Conservation (phyloP, 164 flowering plant genomes). For the Echeveria elegans region DNA sequence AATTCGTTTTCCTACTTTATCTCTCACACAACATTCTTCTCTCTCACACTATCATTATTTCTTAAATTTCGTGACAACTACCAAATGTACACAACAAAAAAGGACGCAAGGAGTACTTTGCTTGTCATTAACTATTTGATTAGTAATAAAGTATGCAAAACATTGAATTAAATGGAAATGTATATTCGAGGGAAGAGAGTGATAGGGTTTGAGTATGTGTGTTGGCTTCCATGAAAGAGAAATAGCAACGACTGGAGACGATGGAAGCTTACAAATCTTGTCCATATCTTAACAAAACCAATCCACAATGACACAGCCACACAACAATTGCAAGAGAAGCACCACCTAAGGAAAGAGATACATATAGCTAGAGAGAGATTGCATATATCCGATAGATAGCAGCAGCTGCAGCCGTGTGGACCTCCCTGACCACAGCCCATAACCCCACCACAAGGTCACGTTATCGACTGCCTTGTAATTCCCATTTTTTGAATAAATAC, state of each 20-base stretch:
- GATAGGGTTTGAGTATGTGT: neutral
- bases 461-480: neutral
- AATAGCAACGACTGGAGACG: neutral
- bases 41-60: too few relatives aligned
- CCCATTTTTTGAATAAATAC: neutral
- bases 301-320: conserved; percentile 4
- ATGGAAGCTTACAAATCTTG: neutral
- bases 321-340: conserved; percentile 3
- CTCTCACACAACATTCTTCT: too few relatives aligned
- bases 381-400: conserved; percentile 3
- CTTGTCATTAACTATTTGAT: neutral
- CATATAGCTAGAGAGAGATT: neutral
- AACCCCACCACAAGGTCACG: conserved; percentile 1
- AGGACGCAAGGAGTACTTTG: too few relatives aligned
- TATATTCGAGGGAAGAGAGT: neutral
- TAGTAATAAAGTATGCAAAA: neutral
- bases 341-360: neutral
- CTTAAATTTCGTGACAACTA: too few relatives aligned
- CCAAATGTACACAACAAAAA: too few relatives aligned
- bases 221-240: neutral
- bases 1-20: too few relatives aligned
- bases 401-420: conserved; percentile 6
- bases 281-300: neutral
- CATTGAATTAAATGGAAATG: neutral
- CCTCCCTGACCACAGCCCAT: neutral